Conservation (phyloP, 2,329 filamentous ascomycete genomes). For the Nemania sp. region DNA sequence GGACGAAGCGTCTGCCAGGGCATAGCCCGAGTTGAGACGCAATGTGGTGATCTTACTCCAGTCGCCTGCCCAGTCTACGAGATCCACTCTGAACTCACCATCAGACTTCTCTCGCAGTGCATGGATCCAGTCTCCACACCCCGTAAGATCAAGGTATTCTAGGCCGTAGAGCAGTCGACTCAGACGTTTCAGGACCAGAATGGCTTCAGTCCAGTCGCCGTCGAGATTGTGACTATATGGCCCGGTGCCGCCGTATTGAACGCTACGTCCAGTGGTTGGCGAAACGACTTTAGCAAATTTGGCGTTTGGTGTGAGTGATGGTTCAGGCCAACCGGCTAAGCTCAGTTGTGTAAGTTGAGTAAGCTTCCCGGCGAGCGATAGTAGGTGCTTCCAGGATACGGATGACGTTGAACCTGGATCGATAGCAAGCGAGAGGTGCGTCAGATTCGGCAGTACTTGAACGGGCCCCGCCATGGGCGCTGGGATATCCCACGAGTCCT, state of each 20-base stretch:
- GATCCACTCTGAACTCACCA: constrained; percentile 45
- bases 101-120: constrained; percentile 51
- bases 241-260: constrained; percentile 60
- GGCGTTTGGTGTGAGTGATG: constrained; percentile 60
- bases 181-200: constrained; percentile 58
- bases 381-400: constrained; percentile 63
- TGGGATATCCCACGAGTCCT: constrained; percentile 60
- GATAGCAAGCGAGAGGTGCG: constrained; percentile 63
- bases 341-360: constrained; percentile 63
- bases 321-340: constrained; percentile 65
- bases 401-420: constrained; percentile 42
- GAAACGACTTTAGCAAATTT: constrained; percentile 53
- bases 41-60: constrained; percentile 58
- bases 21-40: constrained; percentile 52
- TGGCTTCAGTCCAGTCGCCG: constrained; percentile 63
- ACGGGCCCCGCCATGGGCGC: constrained; percentile 37
- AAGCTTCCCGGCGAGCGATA: constrained; percentile 57
- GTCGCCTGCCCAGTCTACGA: constrained; percentile 57
- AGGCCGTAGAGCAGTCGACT: constrained; percentile 60
- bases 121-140: constrained; percentile 60
- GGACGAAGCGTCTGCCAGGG: constrained; percentile 41
- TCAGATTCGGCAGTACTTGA: constrained; percentile 59
- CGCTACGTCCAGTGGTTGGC: constrained; percentile 45
- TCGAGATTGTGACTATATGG: constrained; percentile 63
- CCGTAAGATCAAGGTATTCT: constrained; percentile 65